Conservation (phyloP, 2,329 filamentous ascomycete genomes). For the Pyrenophora tritici-repentis region DNA sequence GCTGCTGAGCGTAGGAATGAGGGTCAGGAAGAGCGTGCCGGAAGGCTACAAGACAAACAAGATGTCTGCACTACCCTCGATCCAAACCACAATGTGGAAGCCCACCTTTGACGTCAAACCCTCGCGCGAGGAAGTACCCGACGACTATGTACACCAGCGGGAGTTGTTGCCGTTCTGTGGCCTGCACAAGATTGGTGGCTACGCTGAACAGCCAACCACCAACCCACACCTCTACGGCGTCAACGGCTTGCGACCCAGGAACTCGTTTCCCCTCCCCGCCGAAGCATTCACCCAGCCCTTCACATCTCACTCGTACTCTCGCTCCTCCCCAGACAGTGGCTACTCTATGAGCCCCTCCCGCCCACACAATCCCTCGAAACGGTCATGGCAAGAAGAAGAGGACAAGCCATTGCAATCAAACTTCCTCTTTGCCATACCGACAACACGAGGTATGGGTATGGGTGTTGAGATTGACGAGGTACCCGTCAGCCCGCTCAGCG, state of each 20-base stretch:
- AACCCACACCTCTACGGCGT: conserved; percentile 42
- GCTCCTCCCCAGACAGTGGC: conserved; percentile 35
- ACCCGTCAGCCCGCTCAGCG: conserved; percentile 43
- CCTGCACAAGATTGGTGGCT: conserved; percentile 74
- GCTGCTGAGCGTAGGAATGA: conserved; percentile 92
- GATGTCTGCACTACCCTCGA: conserved; percentile 31
- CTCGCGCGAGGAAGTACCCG: conserved; percentile 28
- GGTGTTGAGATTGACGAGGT: conserved; percentile 37
- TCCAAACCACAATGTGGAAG: conserved; percentile 33
- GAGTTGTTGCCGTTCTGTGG: conserved; percentile 84
- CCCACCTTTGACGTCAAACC: conserved; percentile 29
- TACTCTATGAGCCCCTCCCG: conserved; percentile 26
- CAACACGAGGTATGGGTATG: conserved; percentile 14
- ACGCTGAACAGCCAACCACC: conserved; percentile 62
- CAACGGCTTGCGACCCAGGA: conserved; percentile 37
- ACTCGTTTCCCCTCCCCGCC: conserved; percentile 38
- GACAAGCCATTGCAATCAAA: conserved; percentile 29
- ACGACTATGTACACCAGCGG: conserved; percentile 45
- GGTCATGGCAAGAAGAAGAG: conserved; percentile 50
- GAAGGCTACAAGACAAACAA: conserved; percentile 88
- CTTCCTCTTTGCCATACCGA: conserved; percentile 34
- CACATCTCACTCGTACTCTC: conserved; percentile 23
- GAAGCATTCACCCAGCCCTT: conserved; percentile 44
- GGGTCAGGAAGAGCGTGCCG: conserved; percentile 87
- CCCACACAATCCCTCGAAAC: conserved; percentile 47